Evolutionary conservation across 768 basidiomycete genomes (phyloP).

Genomic region (Hirschioporus abietinus): DNA sequence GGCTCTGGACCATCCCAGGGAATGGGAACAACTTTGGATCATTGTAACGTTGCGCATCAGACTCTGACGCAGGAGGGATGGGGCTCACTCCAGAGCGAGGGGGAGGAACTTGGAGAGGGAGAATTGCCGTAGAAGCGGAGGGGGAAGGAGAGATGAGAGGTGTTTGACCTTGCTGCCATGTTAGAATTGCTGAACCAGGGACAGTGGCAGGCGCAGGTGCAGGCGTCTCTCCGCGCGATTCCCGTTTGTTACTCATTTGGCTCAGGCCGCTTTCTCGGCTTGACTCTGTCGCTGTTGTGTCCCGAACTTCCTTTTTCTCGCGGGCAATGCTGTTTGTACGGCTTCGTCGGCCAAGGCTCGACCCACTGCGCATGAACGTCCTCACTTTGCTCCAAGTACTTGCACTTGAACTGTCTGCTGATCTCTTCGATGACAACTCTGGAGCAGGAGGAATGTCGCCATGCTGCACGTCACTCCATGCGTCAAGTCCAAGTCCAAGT

Average conservation of each 20-base stretch:
- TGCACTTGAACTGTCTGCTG: conserved; percentile 46
- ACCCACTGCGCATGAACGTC: conserved; percentile 60
- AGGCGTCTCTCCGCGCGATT: conserved; percentile 14
- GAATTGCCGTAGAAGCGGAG: conserved; percentile 58
- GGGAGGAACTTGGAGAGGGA: conserved; percentile 52
- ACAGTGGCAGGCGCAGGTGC: conserved; percentile 33
- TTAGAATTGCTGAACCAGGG: conserved; percentile 18
- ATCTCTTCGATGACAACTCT: conserved; percentile 50
- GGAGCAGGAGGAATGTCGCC: conserved; percentile 33
- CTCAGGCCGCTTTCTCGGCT: conserved; percentile 76
- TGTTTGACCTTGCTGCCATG: conserved; percentile 34
- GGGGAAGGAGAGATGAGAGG: conserved; percentile 48
- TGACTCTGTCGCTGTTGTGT: conserved; percentile 66
- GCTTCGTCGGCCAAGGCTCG: conserved; percentile 67
- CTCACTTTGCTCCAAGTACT: conserved; percentile 73
- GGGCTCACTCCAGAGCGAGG: conserved; percentile 61
- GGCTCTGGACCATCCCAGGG: conserved; percentile 76
- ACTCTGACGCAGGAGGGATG: conserved; percentile 68
- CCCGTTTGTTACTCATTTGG: conserved; percentile 48
- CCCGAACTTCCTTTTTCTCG: conserved; percentile 41
- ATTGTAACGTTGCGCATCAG: conserved; percentile 69
- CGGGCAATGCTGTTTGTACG: conserved; percentile 73
- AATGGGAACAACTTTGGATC: conserved; percentile 83
- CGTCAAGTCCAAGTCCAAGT: conserved; percentile 31
- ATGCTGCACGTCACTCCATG: conserved; percentile 49